Evolutionary conservation across 1,284 basidiomycete species (phyloP).

Genomic region (Phaffia rhodozyma): DNA sequence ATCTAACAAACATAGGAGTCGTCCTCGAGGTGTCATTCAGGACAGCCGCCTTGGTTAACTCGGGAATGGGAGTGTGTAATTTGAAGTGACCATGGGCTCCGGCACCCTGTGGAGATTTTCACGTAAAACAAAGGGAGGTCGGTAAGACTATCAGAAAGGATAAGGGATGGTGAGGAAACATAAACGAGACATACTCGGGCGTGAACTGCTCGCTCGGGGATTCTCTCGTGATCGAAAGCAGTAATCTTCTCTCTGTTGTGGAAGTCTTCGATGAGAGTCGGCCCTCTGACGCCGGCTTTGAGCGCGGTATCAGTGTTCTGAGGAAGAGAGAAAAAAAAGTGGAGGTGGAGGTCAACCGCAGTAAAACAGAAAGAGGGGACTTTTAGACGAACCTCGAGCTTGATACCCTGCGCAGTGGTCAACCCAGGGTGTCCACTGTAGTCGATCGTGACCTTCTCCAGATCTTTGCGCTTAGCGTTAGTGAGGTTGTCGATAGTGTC

Average conservation of each 20-base stretch:
- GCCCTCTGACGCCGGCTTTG: slow-evolving; percentile 31
- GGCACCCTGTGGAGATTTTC: not conserved
- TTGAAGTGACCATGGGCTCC: too few species aligned
- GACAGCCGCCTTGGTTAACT: slow-evolving; percentile 54
- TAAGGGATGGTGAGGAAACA: slow-evolving; percentile 59
- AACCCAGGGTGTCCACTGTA: not conserved
- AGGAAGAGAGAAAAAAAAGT: not conserved
- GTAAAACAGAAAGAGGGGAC: too few species aligned
- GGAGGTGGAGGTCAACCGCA: not conserved
- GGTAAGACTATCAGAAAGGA: slow-evolving; percentile 31
- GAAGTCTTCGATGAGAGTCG: slow-evolving; percentile 30
- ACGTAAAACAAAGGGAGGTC: slow-evolving; percentile 6
- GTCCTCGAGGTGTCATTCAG: slow-evolving; percentile 56
- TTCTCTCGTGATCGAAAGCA: slow-evolving; percentile 32
- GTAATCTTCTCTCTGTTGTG: slow-evolving; percentile 30
- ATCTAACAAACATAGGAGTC: slow-evolving; percentile 64
- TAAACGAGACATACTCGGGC: slow-evolving; percentile 69
- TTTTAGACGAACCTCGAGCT: too few species aligned
- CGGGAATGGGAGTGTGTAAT: slow-evolving; percentile 29
- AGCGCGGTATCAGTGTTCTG: slow-evolving; percentile 32
- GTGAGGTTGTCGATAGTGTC: too few species aligned
- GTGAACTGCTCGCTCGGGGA: slow-evolving; percentile 47
- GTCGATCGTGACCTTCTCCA: not conserved
- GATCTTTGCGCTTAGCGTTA: too few species aligned
- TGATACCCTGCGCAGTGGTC: too few species aligned